Conservation (phyloP, 2,329 filamentous ascomycete species). For the Chrysoporthe puriensis region DNA sequence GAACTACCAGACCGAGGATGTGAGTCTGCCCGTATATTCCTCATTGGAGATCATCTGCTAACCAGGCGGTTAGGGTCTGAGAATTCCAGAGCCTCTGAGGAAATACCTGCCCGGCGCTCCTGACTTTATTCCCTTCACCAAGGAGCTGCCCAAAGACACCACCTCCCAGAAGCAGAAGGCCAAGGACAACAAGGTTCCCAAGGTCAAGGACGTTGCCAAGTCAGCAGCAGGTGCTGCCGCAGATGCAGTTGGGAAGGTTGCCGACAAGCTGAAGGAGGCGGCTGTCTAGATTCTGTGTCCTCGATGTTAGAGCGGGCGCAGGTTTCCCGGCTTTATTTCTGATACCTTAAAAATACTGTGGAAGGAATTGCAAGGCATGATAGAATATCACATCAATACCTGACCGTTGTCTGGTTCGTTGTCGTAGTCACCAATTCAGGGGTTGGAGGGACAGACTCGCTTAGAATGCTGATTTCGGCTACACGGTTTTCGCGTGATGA, state of each 20-base stretch:
- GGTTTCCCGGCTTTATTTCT: conserved; percentile 7
- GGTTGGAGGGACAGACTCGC: conserved; percentile 1
- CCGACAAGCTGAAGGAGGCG: conserved; percentile 36
- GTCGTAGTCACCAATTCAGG: background rate
- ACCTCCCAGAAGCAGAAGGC: conserved; percentile 33
- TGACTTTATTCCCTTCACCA: conserved; percentile 86
- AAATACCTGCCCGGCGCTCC: conserved; percentile 90
- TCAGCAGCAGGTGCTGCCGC: conserved; percentile 27
- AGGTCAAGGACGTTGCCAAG: conserved; percentile 32
- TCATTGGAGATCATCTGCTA: conserved; percentile 3
- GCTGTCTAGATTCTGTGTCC: conserved; percentile 31
- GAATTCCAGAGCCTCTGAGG: conserved; percentile 79
- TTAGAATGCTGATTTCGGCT: conserved; percentile 4
- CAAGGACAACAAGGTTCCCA: conserved; percentile 32
- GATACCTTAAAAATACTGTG: background rate
- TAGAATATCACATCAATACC: background rate
- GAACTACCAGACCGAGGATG: conserved; percentile 92
- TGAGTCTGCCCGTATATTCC: conserved; percentile 45
- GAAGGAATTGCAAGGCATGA: background rate
- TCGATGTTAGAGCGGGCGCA: background rate
- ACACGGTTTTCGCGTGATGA: conserved; percentile 10
- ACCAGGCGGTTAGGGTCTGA: conserved; percentile 61
- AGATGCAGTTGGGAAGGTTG: conserved; percentile 32
- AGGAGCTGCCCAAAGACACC: conserved; percentile 77
- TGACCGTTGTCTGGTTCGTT: background rate